Base-by-base conservation (phyloP, 108 stramenopile genomes). In the Cyclotella baltica region DNA sequence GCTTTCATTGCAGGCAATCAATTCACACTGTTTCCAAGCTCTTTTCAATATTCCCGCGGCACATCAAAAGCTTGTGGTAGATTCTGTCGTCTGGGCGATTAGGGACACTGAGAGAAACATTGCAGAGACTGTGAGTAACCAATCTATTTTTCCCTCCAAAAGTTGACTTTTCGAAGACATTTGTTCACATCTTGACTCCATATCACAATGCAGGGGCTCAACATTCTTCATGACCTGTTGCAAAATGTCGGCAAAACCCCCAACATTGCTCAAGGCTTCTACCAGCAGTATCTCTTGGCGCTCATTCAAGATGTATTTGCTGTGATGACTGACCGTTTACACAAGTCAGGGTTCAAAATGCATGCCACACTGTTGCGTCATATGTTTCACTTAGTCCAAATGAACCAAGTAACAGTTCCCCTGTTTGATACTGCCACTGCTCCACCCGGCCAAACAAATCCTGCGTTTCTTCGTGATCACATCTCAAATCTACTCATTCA, bases 91-190 rank as follows among this genome's bases (percentile, higher is more conserved):
- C 37, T 99, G 98, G 99, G 99, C 98, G 11, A 94, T 99, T 88
- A 99, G 98, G 88, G 98, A 99, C 85, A 98, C 98, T 15, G 99
- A 98, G 80, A 85, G 99, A 57, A 98, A 98, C 73, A 97, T 98
- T 68, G 84, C 94, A 40, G 98, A 97, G 73, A 97, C 96, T 52
- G 89, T 89, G 74, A 76, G 89, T 86, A 23, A n/a, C 56, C 0
- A 58, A 30, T n/a, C 16, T 28, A 22, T 6, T 28, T 19, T 43
- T n/a, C n/a, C 11, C n/a, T 52, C 18, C n/a, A 4, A 52, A 20
- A n/a, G 4, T 52, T 4, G 4, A 20, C 51, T 52, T 52, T 52
- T 52, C n/a, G n/a, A n/a, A n/a, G n/a, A n/a, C n/a, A n/a, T n/a
- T n/a, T n/a, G n/a, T n/a, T n/a, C n/a, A n/a, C n/a, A n/a, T n/a